Base-by-base conservation (phyloP, 257 asterid species). In the Ilex asprella region DNA sequence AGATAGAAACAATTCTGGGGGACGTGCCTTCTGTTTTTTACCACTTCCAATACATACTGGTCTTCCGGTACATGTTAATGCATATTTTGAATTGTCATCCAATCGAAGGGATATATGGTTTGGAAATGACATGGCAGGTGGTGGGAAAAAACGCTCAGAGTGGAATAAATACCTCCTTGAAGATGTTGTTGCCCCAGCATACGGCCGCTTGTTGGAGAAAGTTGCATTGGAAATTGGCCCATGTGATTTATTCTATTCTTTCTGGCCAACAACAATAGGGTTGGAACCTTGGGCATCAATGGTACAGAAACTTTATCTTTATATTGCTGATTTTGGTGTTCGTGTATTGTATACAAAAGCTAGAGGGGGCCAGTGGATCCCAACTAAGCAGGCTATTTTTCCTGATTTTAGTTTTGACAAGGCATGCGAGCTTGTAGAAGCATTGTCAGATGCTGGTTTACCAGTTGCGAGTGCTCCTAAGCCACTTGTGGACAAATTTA, bases 71-170 rank as follows among this genome's bases (percentile, higher is more conserved):
- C 98, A 88, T 70, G 86, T 91, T 52, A 91, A 91, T 73, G 88
- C 94, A 60, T 91, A 88, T 75, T 91, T 91, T 79, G 98, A 91
- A 84, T 75, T 91, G 76, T 91, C 98, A 66, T 91, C 98, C 57
- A 91, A 91, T 68, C 77, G 98, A 71, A 86, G 98, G 74, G 98
- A 91, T 65, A 91, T 91, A 77, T 91, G 98, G 98, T 88, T 86
- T 71, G 98, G 98, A 56, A 87, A 82, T 80, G 98, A 91, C 86
- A 91, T 91, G 98, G 86, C 91, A 51, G 98, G 98, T 70, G 98
- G 92, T 67, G 98, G 98, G 65, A 91, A 86, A 81, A 79, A 81
- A 65, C 95, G 96, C 51, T 88, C 98, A 12, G 98, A 91, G 72
- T 91, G 98, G 98, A 91, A 91, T 73, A 75, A 78, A 79, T 80